Base-by-base conservation (phyloP, 2,329 filamentous ascomycete species). In the Cladosporium sp. region DNA sequence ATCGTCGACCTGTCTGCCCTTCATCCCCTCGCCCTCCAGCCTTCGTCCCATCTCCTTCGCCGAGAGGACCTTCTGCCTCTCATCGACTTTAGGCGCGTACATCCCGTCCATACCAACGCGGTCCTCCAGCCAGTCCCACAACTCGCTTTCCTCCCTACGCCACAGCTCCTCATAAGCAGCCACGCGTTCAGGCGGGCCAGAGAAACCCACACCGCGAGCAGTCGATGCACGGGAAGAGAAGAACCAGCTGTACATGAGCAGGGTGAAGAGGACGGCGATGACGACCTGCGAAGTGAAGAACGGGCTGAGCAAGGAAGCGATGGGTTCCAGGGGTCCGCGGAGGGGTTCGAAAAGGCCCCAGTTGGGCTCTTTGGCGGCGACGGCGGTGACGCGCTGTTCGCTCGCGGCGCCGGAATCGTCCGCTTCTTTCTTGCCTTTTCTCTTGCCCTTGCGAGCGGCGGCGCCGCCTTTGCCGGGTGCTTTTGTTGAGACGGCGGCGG, bases 111-210 rank as follows among this genome's bases (percentile, higher is more conserved):
- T 81, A 2, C 92, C 90, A 1, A 92, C 89, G 21, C 93, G 85
- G 72, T 96, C 91, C 76, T 97, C 93, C 5, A 97, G 81, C 93
- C 93, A 97, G 65, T 91, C 89, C 93, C 93, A 97, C 11, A 97
- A 81, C 72, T 95, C 92, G 69, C 87, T 92, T 76, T 97, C 93
- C 76, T 97, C 92, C 48, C 87, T 83, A 39, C 88, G 85, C 93
- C 94, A 99, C 74, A 98, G 90, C 78, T 97, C 91, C 70, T 98
- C 93, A 76, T 97, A 98, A 0, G 91, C 92, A 2, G 90, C 88
- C 18, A 93, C 80, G 6, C 93, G 86, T 64, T 93, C 88, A 0
- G 91, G 85, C 64, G 81, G 73, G 18, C 78, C 78, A 0, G 78
- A 73, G 26, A 76, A 77, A 8, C 78, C 77, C 1, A 80, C 70